Evolutionary conservation across 2,329 filamentous ascomycete genomes (phyloP).

Genomic region (Niveomyces coronatus): DNA sequence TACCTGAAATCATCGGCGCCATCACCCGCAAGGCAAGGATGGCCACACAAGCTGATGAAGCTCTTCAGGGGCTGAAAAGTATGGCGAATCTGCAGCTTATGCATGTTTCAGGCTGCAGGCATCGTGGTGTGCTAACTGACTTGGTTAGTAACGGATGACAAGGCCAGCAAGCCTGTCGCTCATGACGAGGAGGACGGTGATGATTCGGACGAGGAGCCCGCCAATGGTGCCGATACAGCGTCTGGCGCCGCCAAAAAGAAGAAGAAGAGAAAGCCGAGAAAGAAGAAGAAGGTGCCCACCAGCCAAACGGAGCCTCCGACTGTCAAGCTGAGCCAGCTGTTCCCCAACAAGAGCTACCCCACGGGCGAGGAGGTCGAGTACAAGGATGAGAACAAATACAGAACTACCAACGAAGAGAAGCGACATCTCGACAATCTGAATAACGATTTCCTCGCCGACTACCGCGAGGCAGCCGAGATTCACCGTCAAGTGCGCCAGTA

Average conservation of each 20-base stretch:
- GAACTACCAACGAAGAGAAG: slow-evolving; percentile 77
- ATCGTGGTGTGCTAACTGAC: background rate
- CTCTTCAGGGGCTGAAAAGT: slow-evolving; percentile 35
- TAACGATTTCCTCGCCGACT: slow-evolving; percentile 69
- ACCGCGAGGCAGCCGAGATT: slow-evolving; percentile 77
- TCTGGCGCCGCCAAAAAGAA: slow-evolving; percentile 31
- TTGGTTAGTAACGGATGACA: slow-evolving; percentile 29
- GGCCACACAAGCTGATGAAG: slow-evolving; percentile 33
- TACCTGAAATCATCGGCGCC: slow-evolving; percentile 6
- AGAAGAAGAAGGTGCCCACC: slow-evolving; percentile 67
- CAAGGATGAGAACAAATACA: slow-evolving; percentile 61
- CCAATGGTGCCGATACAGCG: slow-evolving; percentile 24
- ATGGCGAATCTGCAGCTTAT: too few species aligned
- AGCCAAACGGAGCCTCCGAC: slow-evolving; percentile 65
- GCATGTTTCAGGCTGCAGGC: too few species aligned
- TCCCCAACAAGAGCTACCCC: slow-evolving; percentile 62
- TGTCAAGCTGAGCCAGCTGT: slow-evolving; percentile 60
- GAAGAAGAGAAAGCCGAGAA: slow-evolving; percentile 77
- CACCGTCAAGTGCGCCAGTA: slow-evolving; percentile 80
- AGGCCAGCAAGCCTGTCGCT: slow-evolving; percentile 29
- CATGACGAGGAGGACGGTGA: slow-evolving; percentile 43
- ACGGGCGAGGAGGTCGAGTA: slow-evolving; percentile 72
- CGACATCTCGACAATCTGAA: slow-evolving; percentile 73
- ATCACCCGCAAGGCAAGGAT: slow-evolving; percentile 22
- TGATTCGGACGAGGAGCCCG: slow-evolving; percentile 37